Evolutionary conservation across 805 yeast species (phyloP).

Genomic region (Sporopachydermia lactativora): DNA sequence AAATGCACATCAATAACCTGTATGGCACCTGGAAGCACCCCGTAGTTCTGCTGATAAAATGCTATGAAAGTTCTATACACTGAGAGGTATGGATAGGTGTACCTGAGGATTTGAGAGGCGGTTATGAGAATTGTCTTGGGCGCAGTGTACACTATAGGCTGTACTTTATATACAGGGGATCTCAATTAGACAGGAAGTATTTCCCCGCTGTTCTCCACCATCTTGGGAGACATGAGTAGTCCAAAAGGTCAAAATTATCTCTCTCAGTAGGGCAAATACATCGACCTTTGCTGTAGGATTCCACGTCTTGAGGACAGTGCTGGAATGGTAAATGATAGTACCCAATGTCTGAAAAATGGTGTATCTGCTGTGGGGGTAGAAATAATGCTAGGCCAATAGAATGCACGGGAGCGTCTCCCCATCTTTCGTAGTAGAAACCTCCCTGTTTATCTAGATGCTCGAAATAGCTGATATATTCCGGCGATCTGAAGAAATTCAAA

Average conservation of each 20-base stretch:
- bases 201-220: constrained; percentile 23
- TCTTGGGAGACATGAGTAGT: constrained; percentile 20
- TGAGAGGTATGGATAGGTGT: no score
- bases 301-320: constrained; percentile 24
- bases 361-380: constrained; percentile 44
- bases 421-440: constrained; percentile 75
- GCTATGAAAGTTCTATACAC: no score
- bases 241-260: constrained; percentile 20
- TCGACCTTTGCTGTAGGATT: constrained; percentile 18
- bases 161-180: no score
- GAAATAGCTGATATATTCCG: constrained; percentile 47
- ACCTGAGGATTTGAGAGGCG: no score
- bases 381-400: constrained; percentile 52
- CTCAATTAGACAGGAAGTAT: background rate
- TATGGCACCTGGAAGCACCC: no score
- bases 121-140: no score
- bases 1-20: no score
- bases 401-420: constrained; percentile 96
- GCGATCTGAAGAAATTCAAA: constrained; percentile 54
- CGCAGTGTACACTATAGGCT: no score
- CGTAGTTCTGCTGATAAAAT: no score
- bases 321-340: constrained; percentile 60
- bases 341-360: constrained; percentile 74
- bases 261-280: constrained; percentile 20
- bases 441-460: constrained; percentile 50